Evolutionary conservation across 108 stramenopile genomes (phyloP), one percentile per base, ranked within the genome.

Genomic region (Cyclostephanos invisitatus): DNA sequence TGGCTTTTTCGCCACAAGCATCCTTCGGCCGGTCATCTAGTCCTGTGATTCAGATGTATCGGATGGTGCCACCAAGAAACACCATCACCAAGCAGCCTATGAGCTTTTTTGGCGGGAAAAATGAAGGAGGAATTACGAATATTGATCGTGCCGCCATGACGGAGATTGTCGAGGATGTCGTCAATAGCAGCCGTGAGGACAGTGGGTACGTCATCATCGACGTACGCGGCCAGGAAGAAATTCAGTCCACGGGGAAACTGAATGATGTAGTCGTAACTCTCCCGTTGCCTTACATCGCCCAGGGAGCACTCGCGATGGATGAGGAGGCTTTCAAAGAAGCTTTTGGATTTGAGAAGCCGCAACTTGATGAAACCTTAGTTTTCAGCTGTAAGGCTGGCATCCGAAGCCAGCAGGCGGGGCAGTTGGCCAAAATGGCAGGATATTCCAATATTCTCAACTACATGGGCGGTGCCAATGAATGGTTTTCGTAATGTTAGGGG

Each of bases 371-470:
- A 40, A 86, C 91, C 17, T 25, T 92, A 10, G 91, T 92, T 0
- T 90, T 92, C 75, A 65, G 89, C 11, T 92, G 91, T 64, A 85
- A 78, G 42, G 84, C 89, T 2, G 91, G 91, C 12, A 82, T 92
- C 48, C 67, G 91, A 40, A 84, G 82, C 63, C 58, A 71, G 9
- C 70, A 84, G 40, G 91, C 91, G 8, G 84, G 79, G 5, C 81
- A 86, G 55, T 70, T 82, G 64, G 91, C 89, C 5, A 73, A 85
- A 27, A 68, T 74, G 75, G 72, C 64, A 53, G 89, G 89, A 49
- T 92, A 90, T 60, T 70, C 84, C n/a, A 81, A 92, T 25, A 73
- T 92, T 14, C 58, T 92, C 42, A 86, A 92, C 62, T 92, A 92
- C 67, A 71, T 44, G 53, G 89, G 89, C 50, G 89, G 89, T 22